Base-by-base conservation (phyloP, 2,329 filamentous ascomycete species). In the Harringtonia aguacate region DNA sequence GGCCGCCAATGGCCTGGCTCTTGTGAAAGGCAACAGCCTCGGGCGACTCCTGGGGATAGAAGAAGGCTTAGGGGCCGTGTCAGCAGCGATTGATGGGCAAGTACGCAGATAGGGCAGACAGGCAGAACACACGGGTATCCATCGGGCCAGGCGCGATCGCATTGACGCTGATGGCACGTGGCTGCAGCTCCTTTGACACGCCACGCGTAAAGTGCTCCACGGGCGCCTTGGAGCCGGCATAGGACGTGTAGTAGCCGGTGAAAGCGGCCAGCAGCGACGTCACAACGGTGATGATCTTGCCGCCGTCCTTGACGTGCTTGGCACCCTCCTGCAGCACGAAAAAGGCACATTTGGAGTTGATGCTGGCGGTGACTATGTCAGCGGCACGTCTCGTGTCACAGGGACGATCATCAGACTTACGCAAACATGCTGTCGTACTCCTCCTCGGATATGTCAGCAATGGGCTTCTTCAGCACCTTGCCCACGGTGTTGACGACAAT, bases 401-500 rank as follows among this genome's bases (percentile, higher is more conserved):
- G 10, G 10, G 8, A 17, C 14, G 13, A 8, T 14, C 10, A 38
- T 13, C 18, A 36, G 17, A 24, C 63, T 40, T 56, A 65, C 61
- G 61, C 65, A 59, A 69, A 70, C 63, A 69, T 68, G 4, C 58
- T 52, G 49, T 70, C 67, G 49, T 69, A 69, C 44, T 72, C 67
- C 12, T 53, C 58, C 50, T 70, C 68, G 4, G 55, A 58, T 38
- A 70, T 64, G 13, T 65, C 62, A 1, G 56, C 55, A 24, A 68
- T 65, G 7, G 64, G 58, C 57, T 70, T 70, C 62, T 68, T 68
- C 36, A 68, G 54, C 28, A 67, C 66, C 57, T 69, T 70, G 36
- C 69, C 69, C 29, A 72, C 61, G 14, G 68, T 72, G 55, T 72
- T 72, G 50, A 72, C 58, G 4, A 72, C 62, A 45, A 73, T 68